Percentiles rank a stretch among this genome's conserved stretches.
phyloP scores from a whole-genome alignment of 257 asterid species.

The Schizonepeta tenuifolia region DNA sequence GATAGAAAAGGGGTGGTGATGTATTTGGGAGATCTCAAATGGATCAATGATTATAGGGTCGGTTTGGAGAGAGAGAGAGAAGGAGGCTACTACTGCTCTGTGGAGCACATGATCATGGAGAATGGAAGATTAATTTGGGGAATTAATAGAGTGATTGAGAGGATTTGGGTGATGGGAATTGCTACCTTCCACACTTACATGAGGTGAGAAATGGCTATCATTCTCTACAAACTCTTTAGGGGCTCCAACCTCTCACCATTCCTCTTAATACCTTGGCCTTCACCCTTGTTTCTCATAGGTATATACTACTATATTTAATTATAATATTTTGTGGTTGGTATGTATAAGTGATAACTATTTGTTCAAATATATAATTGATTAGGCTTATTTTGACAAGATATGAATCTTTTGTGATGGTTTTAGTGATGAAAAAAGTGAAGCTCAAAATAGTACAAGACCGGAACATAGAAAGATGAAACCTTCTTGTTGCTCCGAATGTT shows the following conservation, averaged over 20 bases:
- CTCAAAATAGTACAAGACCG: constrained; percentile 10
- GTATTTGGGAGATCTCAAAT: constrained; percentile 79
- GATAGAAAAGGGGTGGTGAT: constrained; percentile 68
- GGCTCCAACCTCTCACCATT: constrained; percentile 68
- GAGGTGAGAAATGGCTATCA: constrained; percentile 67
- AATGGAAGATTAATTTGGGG: constrained; percentile 60
- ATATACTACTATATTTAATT: background rate
- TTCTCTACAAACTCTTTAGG: constrained; percentile 77
- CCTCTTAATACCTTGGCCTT: constrained; percentile 64
- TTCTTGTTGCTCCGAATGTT: constrained; percentile 55
- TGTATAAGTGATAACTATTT: background rate
- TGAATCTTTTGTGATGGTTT: background rate
- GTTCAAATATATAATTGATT: too few species aligned
- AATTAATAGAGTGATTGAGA: constrained; percentile 53
- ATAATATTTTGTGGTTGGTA: too few species aligned
- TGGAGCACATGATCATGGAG: constrained; percentile 86
- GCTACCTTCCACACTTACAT: constrained; percentile 74
- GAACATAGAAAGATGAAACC: constrained; percentile 41
- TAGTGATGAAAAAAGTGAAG: constrained; percentile 45
- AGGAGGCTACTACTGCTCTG: constrained; percentile 60
- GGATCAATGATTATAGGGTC: constrained; percentile 70
- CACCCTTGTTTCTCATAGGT: constrained; percentile 65
- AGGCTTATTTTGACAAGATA: background rate
- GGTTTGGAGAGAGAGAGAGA: constrained; percentile 40
- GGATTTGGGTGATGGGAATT: constrained; percentile 75